Evolutionary conservation across 768 basidiomycete genomes (phyloP).

Genomic region (Hericium erinaceus): DNA sequence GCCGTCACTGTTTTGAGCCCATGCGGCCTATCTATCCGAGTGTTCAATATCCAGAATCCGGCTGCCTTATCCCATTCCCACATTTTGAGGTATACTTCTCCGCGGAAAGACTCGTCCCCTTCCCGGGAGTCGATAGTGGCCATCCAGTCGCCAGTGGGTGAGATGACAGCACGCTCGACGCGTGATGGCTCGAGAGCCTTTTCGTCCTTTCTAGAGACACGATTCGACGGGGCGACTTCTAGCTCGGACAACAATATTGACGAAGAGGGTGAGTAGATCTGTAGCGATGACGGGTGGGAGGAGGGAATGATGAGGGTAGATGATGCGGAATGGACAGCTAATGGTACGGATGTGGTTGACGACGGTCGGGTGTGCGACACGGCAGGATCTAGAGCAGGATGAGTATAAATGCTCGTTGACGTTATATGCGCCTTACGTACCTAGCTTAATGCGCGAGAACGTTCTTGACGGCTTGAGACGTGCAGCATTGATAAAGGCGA

Average conservation of each 20-base stretch:
- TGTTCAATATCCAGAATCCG: conserved; percentile 68
- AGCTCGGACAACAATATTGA: conserved; percentile 74
- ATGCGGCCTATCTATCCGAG: conserved; percentile 85
- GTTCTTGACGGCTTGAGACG: conserved; percentile 64
- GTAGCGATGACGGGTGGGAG: conserved; percentile 92
- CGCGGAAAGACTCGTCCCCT: conserved; percentile 53
- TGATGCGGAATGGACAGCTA: conserved; percentile 67
- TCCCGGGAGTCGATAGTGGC: conserved; percentile 78
- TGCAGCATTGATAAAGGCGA: conserved; percentile 63
- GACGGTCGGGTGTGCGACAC: conserved; percentile 25
- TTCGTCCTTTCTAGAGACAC: conserved; percentile 75
- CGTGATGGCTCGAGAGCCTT: conserved; percentile 64
- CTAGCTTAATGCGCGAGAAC: conserved; percentile 70
- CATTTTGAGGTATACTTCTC: conserved; percentile 77
- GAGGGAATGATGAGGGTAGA: conserved; percentile 81
- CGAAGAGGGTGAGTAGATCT: conserved; percentile 71
- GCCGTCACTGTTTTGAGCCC: conserved; percentile 52
- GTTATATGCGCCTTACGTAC: conserved; percentile 29
- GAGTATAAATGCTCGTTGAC: conserved; percentile 4
- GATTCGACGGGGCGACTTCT: conserved; percentile 90
- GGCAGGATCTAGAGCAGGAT: conserved; percentile 24
- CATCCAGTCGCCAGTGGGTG: conserved; percentile 77
- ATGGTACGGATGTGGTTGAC: conserved; percentile 43
- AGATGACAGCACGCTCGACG: conserved; percentile 63
- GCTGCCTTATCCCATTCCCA: conserved; percentile 76